Percentiles rank a stretch among this genome's conserved stretches.
Evolutionary conservation across 2,329 filamentous ascomycete species (phyloP).

Genomic region (Thielaviopsis punctulata): DNA sequence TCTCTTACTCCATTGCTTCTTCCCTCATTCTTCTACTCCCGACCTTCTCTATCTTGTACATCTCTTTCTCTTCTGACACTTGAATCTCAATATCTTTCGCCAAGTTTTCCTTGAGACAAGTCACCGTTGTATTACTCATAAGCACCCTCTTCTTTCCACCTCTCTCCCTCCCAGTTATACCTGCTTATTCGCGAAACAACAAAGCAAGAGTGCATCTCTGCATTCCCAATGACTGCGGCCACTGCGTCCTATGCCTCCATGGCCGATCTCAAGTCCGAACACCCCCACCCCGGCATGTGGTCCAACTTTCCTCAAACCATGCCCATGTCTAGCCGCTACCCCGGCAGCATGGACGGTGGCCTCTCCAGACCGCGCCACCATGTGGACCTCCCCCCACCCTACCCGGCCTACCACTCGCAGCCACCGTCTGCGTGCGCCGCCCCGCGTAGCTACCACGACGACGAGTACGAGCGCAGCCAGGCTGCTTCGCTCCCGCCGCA

Average conservation of each 20-base stretch:
- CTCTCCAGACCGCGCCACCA: slow-evolving; percentile 23
- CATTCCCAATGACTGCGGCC: slow-evolving; percentile 7
- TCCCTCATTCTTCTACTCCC: neutral
- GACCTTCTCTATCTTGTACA: neutral
- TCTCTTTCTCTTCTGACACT: neutral
- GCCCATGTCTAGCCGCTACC: slow-evolving; percentile 29
- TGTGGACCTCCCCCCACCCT: slow-evolving; percentile 25
- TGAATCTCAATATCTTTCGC: too few species aligned
- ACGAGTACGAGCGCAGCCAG: slow-evolving; percentile 31
- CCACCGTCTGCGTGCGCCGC: slow-evolving; percentile 1
- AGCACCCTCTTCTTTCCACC: too few species aligned
- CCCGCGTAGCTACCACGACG: slow-evolving; percentile 14
- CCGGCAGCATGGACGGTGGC: slow-evolving; percentile 29
- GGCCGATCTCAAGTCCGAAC: slow-evolving; percentile 45
- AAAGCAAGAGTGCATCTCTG: slow-evolving; percentile 1
- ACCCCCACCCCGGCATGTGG: slow-evolving; percentile 40
- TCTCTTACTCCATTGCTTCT: neutral
- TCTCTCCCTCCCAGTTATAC: neutral
- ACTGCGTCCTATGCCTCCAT: slow-evolving; percentile 20
- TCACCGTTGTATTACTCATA: too few species aligned
- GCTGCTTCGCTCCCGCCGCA: neutral
- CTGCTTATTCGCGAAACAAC: neutral
- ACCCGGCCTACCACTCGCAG: slow-evolving; percentile 29
- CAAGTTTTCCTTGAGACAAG: too few species aligned
- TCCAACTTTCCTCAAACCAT: slow-evolving; percentile 40